These are phyloP conservation scores for Buddleja alternifolia DNA, from an alignment of 257 asterid genomes.

Conservation along the genomic window DNA sequence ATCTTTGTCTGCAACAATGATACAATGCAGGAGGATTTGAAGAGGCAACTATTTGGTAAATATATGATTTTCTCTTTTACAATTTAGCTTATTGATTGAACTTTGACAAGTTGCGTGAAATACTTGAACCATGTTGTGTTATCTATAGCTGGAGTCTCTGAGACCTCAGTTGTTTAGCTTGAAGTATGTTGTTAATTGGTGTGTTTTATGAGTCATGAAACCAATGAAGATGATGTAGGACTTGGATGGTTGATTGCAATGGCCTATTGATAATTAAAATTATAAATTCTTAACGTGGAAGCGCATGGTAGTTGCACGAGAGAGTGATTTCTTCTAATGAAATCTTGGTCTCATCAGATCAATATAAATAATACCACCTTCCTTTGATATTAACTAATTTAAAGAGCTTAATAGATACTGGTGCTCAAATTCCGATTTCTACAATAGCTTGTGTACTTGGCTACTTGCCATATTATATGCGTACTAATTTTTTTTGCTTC, in stretches of 20 bases:
- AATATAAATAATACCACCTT: background rate
- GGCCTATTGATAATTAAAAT: background rate
- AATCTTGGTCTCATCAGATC: background rate
- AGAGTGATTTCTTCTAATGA: background rate
- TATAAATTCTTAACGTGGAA: background rate
- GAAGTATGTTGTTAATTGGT: background rate
- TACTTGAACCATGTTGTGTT: background rate
- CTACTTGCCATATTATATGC: too few relatives aligned
- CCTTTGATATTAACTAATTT: too few relatives aligned
- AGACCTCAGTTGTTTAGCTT: background rate
- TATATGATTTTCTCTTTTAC: constrained; percentile 8
- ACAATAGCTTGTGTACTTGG: too few relatives aligned
- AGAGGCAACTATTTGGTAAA: constrained; percentile 89
- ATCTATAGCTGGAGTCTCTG: constrained; percentile 3
- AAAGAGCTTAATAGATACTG: too few relatives aligned
- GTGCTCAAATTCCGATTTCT: too few relatives aligned
- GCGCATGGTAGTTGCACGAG: background rate
- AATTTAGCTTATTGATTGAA: background rate
- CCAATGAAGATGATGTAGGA: background rate
- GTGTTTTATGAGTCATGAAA: background rate
- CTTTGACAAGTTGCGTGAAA: background rate
- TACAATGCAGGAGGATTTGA: constrained; percentile 96
- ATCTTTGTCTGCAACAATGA: constrained; percentile 97
- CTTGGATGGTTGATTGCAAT: background rate
- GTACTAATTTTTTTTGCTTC: too few relatives aligned